Evolutionary conservation across 1,139 yeast genomes (phyloP), one percentile per base, ranked within the genome.

Genomic region (Hemisphaericaspora xylofermentans): DNA sequence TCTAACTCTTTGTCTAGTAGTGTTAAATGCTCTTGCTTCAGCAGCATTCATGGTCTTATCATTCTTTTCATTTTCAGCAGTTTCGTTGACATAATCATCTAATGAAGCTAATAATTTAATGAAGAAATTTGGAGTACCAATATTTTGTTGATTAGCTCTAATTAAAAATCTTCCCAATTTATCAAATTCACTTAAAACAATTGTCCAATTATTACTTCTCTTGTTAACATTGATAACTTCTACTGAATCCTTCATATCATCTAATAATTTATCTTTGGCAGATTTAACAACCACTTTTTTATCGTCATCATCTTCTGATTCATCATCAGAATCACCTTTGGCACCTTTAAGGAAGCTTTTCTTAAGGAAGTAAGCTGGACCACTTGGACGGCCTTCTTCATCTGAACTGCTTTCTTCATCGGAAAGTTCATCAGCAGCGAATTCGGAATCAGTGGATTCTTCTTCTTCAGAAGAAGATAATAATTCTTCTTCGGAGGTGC

Each of bases 251-350:
- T 80, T 84, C 70, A 93, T 78, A 64, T 93, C 98, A 61, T 89
- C 98, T 52, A 88, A 63, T 48, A 91, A 75, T 68, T 91, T 94
- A 53, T 91, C 98, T 68, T 86, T 88, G 43, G 97, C 96, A 45
- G 94, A 82, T 68, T 87, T 91, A 54, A n/a, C n/a, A n/a, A 93
- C 97, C 37, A 89, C 88, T 57, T 84, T 86, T 63, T 83, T 84
- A 50, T 80, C 83, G 47, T 82, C 88, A 47, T 79, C 84, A 46
- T 82, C 24, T 9, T 24, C 88, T 45, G 67, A 60, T 44, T 78
- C 82, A 36, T 72, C 63, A 48, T 77, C 85, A 36, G 71, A 65
- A 47, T 80, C 86, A 36, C 76, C 70, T 57, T 76, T 49, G 34
- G 73, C 74, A 35, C 76, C 78, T 48, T 74, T 78, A 46, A 68